Evolutionary conservation across 345 rosid genomes (phyloP).

Genomic region (Ceriops tagal): DNA sequence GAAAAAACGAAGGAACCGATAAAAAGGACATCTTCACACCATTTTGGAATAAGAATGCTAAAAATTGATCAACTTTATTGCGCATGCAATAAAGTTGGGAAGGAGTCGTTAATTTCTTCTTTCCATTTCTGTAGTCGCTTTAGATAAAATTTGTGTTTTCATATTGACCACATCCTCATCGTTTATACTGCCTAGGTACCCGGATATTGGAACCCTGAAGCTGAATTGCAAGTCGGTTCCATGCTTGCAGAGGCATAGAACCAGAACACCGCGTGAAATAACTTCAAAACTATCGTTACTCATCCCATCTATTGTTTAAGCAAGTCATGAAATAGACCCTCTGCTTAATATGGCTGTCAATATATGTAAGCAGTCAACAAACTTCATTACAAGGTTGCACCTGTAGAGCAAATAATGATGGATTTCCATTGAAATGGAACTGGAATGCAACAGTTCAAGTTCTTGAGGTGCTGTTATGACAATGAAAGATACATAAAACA

Average conservation of each 20-base stretch:
- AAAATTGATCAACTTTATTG: neutral
- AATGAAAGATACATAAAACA: slow-evolving; percentile 18
- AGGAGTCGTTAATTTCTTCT: neutral
- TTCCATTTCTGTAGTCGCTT: neutral
- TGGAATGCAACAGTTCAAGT: slow-evolving; percentile 7
- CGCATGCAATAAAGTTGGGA: neutral
- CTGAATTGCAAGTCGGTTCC: neutral
- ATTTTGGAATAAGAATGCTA: neutral
- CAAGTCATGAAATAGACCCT: too few relatives aligned
- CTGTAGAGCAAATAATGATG: slow-evolving; percentile 2
- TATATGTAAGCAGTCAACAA: neutral
- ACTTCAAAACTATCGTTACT: neutral
- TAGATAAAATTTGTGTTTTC: neutral
- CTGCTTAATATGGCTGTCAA: too few relatives aligned
- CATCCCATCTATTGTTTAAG: too few relatives aligned
- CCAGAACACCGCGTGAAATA: neutral
- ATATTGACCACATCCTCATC: too few relatives aligned
- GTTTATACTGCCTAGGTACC: neutral
- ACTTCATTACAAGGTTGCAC: slow-evolving; percentile 3
- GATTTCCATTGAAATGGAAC: slow-evolving; percentile 15
- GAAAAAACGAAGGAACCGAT: neutral
- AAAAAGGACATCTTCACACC: too few relatives aligned
- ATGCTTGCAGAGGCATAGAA: neutral
- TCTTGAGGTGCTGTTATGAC: slow-evolving; percentile 3
- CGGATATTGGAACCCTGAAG: neutral